Evolutionary conservation across 2,329 filamentous ascomycete species (phyloP).

Genomic region (Stemphylium beticola): DNA sequence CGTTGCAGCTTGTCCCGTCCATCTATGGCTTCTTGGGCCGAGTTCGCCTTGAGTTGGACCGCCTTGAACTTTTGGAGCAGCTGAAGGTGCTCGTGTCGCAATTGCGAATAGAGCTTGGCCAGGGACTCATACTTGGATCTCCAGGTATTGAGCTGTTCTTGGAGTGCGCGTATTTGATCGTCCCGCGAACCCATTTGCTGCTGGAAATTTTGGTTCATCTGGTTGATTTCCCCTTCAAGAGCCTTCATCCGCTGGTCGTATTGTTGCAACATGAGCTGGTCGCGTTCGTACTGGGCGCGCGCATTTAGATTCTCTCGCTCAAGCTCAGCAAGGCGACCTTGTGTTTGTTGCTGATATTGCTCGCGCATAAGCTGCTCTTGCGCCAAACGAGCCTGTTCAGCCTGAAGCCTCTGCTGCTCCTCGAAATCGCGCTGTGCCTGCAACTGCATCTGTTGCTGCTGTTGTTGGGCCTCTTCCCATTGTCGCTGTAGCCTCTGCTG

Average conservation of each 20-base stretch:
- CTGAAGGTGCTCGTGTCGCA: slow-evolving; percentile 93
- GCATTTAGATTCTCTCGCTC: slow-evolving; percentile 95
- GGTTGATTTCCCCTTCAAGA: slow-evolving; percentile 82
- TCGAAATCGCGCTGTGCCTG: slow-evolving; percentile 96
- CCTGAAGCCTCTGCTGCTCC: slow-evolving; percentile 85
- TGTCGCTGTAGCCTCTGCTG: slow-evolving; percentile 87
- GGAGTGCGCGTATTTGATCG: slow-evolving; percentile 88
- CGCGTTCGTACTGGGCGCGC: slow-evolving; percentile 92
- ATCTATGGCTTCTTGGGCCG: slow-evolving; percentile 95
- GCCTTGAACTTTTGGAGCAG: slow-evolving; percentile 95
- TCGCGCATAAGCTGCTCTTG: slow-evolving; percentile 89
- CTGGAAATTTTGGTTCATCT: slow-evolving; percentile 81
- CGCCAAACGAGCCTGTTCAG: slow-evolving; percentile 87
- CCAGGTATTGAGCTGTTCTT: slow-evolving; percentile 98
- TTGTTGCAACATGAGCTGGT: slow-evolving; percentile 95
- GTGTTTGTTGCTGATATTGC: slow-evolving; percentile 91
- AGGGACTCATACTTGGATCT: slow-evolving; percentile 94
- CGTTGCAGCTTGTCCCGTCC: slow-evolving; percentile 92
- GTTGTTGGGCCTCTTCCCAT: slow-evolving; percentile 78
- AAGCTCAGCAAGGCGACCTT: slow-evolving; percentile 92
- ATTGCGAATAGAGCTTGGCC: slow-evolving; percentile 95
- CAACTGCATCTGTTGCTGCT: slow-evolving; percentile 81
- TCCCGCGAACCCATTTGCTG: slow-evolving; percentile 90
- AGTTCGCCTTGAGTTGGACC: slow-evolving; percentile 94
- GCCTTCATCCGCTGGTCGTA: slow-evolving; percentile 94